Evolutionary conservation across 306 rosid species (phyloP).

Genomic region (Cucumis melo): DNA sequence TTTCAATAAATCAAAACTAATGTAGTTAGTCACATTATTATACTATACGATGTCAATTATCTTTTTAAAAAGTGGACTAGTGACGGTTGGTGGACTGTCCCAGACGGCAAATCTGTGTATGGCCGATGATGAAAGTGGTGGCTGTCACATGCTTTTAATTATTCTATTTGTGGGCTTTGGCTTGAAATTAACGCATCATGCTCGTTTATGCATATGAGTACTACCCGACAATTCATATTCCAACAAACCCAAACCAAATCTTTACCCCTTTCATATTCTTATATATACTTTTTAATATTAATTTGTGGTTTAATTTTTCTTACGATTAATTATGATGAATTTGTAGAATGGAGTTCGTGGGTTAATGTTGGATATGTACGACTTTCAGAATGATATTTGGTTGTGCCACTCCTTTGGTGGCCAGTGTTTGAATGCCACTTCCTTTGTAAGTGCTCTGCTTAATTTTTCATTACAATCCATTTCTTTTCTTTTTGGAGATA

Average conservation of each 20-base stretch:
- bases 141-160: not conserved
- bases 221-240: not conserved
- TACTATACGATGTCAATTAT: not conserved
- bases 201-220: not conserved
- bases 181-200: not conserved
- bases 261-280: not conserved
- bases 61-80: not conserved
- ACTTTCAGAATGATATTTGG: constrained; percentile 62
- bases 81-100: not conserved
- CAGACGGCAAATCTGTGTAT: not conserved
- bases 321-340: not conserved
- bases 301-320: not conserved
- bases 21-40: not conserved
- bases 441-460: constrained; percentile 62
- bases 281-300: not conserved
- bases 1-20: not conserved
- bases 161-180: not conserved
- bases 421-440: constrained; percentile 49
- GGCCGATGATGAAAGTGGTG: not conserved
- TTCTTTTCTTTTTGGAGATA: not conserved
- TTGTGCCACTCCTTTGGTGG: constrained; percentile 65
- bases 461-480: not conserved
- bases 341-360: constrained; percentile 82
- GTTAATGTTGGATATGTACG: constrained; percentile 88
- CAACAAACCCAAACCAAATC: not conserved